These are phyloP conservation scores for Meyerozyma guilliermondii DNA, from an alignment of 1,139 yeast genomes.

Conservation along the genomic window DNA sequence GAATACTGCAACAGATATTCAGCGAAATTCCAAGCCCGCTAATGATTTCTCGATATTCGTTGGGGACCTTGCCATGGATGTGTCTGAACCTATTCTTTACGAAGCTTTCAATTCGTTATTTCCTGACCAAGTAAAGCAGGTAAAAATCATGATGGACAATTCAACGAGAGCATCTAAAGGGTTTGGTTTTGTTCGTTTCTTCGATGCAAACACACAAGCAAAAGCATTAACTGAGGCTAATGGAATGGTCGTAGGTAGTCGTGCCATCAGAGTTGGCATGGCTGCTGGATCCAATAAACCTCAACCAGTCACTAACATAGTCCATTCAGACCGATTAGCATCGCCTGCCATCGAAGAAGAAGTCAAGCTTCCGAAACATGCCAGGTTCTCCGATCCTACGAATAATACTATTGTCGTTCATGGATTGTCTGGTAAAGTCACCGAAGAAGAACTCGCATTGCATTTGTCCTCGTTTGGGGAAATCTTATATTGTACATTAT, in stretches of 20 bases:
- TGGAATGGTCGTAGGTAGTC: conserved; percentile 67
- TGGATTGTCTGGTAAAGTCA: conserved; percentile 26
- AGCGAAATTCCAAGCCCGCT: conserved; percentile 2
- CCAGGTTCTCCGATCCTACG: conserved; percentile 27
- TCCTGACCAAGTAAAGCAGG: conserved; percentile 70
- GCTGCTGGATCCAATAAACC: conserved; percentile 20
- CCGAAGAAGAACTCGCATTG: conserved; percentile 24
- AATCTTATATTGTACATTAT: conserved; percentile 19
- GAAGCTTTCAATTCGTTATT: conserved; percentile 67
- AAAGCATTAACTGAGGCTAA: conserved; percentile 79
- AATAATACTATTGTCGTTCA: conserved; percentile 28
- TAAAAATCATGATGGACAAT: conserved; percentile 82
- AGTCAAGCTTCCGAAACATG: neutral
- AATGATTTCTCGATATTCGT: conserved; percentile 72
- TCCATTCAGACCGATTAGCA: conserved; percentile 3
- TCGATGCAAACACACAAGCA: conserved; percentile 65
- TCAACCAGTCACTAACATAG: neutral
- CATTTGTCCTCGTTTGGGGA: conserved; percentile 35
- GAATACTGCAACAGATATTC: conserved; percentile 10
- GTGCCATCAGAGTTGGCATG: conserved; percentile 64
- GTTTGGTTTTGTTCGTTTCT: conserved; percentile 87
- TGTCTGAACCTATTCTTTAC: conserved; percentile 65
- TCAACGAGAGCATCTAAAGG: conserved; percentile 74
- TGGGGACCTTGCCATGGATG: conserved; percentile 76
- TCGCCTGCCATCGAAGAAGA: neutral